Conservation (phyloP, 2,329 filamentous ascomycete genomes). For the Aureobasidium uvarum region DNA sequence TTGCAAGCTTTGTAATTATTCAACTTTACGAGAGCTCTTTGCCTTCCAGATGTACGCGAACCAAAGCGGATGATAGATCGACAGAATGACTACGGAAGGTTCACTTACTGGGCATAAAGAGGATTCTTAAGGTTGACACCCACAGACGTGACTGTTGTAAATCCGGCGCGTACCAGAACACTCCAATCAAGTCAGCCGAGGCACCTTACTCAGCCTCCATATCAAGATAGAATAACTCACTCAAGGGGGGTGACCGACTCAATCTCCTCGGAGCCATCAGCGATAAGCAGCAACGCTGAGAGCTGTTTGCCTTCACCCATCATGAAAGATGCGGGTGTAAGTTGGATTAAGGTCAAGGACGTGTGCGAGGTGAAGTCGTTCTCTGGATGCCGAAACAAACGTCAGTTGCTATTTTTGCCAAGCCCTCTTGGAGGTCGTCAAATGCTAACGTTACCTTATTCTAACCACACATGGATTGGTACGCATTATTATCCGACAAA, state of each 20-base stretch:
- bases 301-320: not conserved
- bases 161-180: slow-evolving; percentile 43
- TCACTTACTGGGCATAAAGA: slow-evolving; percentile 36
- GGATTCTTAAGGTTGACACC: slow-evolving; percentile 40
- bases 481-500: not conserved
- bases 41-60: not conserved
- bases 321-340: not conserved
- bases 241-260: slow-evolving; percentile 45
- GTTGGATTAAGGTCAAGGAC: too few species aligned
- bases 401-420: slow-evolving; percentile 1
- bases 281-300: slow-evolving; percentile 41
- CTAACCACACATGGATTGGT: not conserved
- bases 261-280: slow-evolving; percentile 44
- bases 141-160: slow-evolving; percentile 38
- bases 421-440: not conserved
- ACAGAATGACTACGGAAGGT: not conserved
- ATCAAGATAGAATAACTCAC: slow-evolving; percentile 29
- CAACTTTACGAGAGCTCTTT: not conserved
- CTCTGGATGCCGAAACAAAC: not conserved
- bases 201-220: not conserved
- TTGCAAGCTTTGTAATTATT: not conserved
- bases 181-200: slow-evolving; percentile 8
- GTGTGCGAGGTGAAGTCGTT: not conserved
- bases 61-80: not conserved
- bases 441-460: not conserved